phyloP scores from a whole-genome alignment of 139 green algal species.

The Haematococcus lacustris region DNA sequence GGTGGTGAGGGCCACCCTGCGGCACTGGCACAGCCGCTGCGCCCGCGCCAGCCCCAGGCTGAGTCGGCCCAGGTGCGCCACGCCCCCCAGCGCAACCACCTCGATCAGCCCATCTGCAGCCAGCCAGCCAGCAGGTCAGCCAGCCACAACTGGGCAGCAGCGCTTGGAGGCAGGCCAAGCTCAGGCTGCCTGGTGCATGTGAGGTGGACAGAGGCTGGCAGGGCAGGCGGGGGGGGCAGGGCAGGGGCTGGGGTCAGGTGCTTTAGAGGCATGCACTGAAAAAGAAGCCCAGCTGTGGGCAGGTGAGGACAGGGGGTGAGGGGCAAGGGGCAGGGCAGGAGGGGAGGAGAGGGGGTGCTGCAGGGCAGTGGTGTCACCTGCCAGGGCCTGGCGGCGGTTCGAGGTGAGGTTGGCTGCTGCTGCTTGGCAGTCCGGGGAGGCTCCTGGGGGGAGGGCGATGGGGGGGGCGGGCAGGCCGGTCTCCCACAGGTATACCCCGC shows the following conservation, averaged over 20 bases:
- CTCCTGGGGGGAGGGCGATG: neutral
- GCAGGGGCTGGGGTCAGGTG: no score
- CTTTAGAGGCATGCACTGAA: no score
- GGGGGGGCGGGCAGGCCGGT: slow-evolving; percentile 8
- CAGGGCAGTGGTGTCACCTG: no score
- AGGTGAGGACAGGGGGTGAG: no score
- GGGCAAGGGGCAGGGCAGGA: no score
- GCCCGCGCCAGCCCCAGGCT: slow-evolving; percentile 60
- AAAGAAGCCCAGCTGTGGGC: no score
- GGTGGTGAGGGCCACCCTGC: slow-evolving; percentile 25
- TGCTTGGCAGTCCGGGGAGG: neutral
- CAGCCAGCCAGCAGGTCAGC: no score
- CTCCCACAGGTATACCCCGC: slow-evolving; percentile 45
- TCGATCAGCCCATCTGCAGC: slow-evolving; percentile 39
- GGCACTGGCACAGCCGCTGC: slow-evolving; percentile 54
- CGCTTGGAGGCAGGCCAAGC: neutral
- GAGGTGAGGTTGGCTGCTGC: slow-evolving; percentile 5
- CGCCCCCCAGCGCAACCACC: slow-evolving; percentile 65
- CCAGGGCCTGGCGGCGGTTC: neutral
- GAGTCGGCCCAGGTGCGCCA: slow-evolving; percentile 71
- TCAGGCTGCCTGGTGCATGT: no score
- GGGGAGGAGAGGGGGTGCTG: no score
- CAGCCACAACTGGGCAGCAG: neutral
- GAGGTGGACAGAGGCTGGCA: no score
- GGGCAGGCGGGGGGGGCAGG: no score